phyloP scores from a whole-genome alignment of 805 yeast genomes.

The Komagataella populi region DNA sequence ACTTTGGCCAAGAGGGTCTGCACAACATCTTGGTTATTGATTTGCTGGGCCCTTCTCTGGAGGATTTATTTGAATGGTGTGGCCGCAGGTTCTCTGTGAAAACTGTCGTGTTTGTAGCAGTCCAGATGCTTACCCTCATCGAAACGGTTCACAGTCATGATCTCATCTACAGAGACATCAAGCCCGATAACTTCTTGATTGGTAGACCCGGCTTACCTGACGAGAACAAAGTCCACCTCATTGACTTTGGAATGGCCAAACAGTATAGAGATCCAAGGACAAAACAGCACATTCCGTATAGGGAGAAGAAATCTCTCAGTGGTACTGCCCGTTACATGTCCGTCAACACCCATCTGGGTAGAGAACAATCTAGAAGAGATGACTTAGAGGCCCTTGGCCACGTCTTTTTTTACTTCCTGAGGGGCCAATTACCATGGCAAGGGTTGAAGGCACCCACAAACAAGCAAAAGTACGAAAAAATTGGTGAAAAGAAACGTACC shows the following conservation, averaged over 20 bases:
- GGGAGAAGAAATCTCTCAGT: slow-evolving; percentile 89
- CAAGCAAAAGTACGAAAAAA: slow-evolving; percentile 93
- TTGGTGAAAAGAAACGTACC: slow-evolving; percentile 89
- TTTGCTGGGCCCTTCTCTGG: slow-evolving; percentile 87
- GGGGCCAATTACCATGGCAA: slow-evolving; percentile 98
- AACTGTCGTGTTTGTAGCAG: slow-evolving; percentile 87
- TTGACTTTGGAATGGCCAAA: slow-evolving; percentile 98
- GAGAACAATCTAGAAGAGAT: slow-evolving; percentile 94
- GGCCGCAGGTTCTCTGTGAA: slow-evolving; percentile 78
- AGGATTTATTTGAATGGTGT: slow-evolving; percentile 97
- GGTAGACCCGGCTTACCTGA: slow-evolving; percentile 80
- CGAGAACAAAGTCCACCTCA: slow-evolving; percentile 76
- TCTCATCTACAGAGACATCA: slow-evolving; percentile 89
- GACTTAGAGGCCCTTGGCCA: slow-evolving; percentile 95
- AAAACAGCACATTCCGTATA: slow-evolving; percentile 88
- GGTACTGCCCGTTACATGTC: slow-evolving; percentile 99
- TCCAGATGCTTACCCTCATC: slow-evolving; percentile 84
- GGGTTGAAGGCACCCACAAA: slow-evolving; percentile 97
- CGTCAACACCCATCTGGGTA: slow-evolving; percentile 91
- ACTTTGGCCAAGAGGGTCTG: slow-evolving; percentile 95
- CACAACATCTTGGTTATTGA: slow-evolving; percentile 93
- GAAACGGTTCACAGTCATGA: slow-evolving; percentile 82
- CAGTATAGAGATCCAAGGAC: slow-evolving; percentile 95
- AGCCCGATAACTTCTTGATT: slow-evolving; percentile 92
- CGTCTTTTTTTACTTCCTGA: slow-evolving; percentile 85